These are phyloP conservation scores for Rhynchospora breviuscula DNA, from an alignment of 176 grass and related monocot species.

Conservation along the genomic window DNA sequence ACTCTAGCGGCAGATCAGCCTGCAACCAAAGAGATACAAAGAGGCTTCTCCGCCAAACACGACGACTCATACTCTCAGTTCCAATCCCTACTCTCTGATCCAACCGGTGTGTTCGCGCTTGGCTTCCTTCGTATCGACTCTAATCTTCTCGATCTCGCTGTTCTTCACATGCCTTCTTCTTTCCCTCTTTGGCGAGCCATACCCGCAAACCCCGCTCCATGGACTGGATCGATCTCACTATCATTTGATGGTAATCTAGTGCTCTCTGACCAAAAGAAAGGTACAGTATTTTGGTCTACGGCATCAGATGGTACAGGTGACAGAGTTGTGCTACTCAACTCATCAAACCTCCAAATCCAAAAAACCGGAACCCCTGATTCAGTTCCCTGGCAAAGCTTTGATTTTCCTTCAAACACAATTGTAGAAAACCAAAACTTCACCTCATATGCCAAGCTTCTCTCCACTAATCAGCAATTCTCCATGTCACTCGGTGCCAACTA, in stretches of 20 bases:
- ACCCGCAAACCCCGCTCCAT: slow-evolving; percentile 30
- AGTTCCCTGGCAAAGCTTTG: slow-evolving; percentile 78
- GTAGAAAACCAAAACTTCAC: slow-evolving; percentile 86
- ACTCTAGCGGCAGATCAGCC: not conserved
- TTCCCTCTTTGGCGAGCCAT: slow-evolving; percentile 69
- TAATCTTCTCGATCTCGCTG: slow-evolving; percentile 60
- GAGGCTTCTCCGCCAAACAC: slow-evolving; percentile 52
- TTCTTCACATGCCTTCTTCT: slow-evolving; percentile 69
- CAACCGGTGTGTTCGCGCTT: slow-evolving; percentile 63
- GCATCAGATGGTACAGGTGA: slow-evolving; percentile 16
- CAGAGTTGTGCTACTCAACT: slow-evolving; percentile 58
- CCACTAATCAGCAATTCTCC: slow-evolving; percentile 46
- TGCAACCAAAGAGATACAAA: slow-evolving; percentile 41
- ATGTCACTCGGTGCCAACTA: slow-evolving; percentile 56
- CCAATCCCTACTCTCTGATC: slow-evolving; percentile 69
- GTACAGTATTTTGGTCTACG: slow-evolving; percentile 54
- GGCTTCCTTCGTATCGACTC: slow-evolving; percentile 65
- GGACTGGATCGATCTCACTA: slow-evolving; percentile 38
- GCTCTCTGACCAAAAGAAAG: slow-evolving; percentile 37
- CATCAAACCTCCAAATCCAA: slow-evolving; percentile 81
- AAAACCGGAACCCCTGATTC: not conserved
- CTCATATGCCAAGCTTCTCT: slow-evolving; percentile 38
- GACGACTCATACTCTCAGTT: slow-evolving; percentile 56
- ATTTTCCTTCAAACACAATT: slow-evolving; percentile 69
- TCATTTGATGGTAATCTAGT: slow-evolving; percentile 57